Evolutionary conservation across 371 early-diverging fungal species (phyloP).

Genomic region (Rhizoclosmatium hyalinum): DNA sequence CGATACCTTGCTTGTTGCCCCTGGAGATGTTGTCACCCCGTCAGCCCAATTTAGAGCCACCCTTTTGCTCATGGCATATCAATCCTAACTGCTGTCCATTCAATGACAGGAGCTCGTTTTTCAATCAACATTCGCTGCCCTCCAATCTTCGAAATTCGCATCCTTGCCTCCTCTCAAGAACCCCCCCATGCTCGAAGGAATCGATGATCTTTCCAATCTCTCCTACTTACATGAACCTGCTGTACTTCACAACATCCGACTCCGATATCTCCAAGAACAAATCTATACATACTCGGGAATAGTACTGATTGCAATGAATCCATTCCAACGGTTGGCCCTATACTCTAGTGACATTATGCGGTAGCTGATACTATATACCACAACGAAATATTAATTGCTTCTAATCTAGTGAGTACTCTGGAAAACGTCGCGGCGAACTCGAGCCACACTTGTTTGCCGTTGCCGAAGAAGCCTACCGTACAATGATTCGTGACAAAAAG

Average conservation of each 20-base stretch:
- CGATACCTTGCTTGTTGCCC: too few species aligned
- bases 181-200: conserved; percentile 34
- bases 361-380: background rate
- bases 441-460: conserved; percentile 99
- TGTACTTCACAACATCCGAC: conserved; percentile 86
- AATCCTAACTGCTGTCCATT: background rate
- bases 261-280: conserved; percentile 84
- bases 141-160: conserved; percentile 18
- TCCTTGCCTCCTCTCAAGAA: conserved; percentile 88
- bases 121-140: conserved; percentile 3
- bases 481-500: conserved; percentile 84
- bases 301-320: conserved; percentile 98
- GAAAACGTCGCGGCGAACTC: conserved; percentile 89
- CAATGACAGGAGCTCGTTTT: conserved; percentile 12
- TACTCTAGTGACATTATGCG: conserved; percentile 87
- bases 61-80: too few species aligned
- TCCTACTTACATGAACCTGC: conserved; percentile 87
- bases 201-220: conserved; percentile 91
- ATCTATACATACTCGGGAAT: conserved; percentile 99
- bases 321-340: conserved; percentile 87
- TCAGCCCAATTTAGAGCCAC: too few species aligned
- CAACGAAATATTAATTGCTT: background rate
- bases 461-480: conserved; percentile 96
- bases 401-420: conserved; percentile 75
- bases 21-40: too few species aligned